Base-by-base conservation (phyloP, 1,284 basidiomycete genomes). In the Quambalaria eucalypti region DNA sequence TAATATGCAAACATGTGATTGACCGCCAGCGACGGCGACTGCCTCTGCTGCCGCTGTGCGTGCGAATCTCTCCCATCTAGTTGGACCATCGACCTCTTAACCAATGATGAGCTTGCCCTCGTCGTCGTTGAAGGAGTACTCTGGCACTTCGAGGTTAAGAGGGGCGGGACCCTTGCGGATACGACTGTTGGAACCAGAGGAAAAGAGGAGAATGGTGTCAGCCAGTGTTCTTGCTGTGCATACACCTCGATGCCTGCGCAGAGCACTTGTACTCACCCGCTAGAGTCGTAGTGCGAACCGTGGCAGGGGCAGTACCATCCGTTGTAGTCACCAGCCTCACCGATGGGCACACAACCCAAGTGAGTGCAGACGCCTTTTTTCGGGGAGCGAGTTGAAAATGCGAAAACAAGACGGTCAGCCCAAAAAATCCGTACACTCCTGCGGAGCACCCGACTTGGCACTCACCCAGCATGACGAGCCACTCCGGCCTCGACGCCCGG, bases 291-390 rank as follows among this genome's bases (percentile, higher is more conserved):
- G 68, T 97, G 92, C 57, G 92, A 97, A 77, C 95, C 93, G 79
- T 98, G 93, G 82, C 93, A 93, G 81, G 84, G 85, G 61, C 44
- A 62, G 56, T 59, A 65, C 60, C 62, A 53, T 52, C 64, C 93
- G 80, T 92, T 92, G 77, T 83, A 99, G 79, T 98, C 93, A 78
- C 93, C 92, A 59, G 91, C 87, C 80, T 97, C 91, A 55, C 79
- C 81, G 66, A 99, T 97, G 63, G 95, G 95, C 52, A 99, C 95
- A 81, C 95, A 99, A 78, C 95, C 93, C 65, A 98, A 80, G 80
- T 99, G 95, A 40, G 95, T 98, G 85, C 93, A 96, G 60, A 96
- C 90, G n/a, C n/a, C n/a, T n/a, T n/a, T n/a, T n/a, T n/a, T n/a
- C n/a, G n/a, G n/a, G n/a, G n/a, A n/a, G n/a, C n/a, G n/a, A n/a